Evolutionary conservation across 2,329 filamentous ascomycete genomes (phyloP), one percentile per base, ranked within the genome.

Genomic region (Neonectria hederae): DNA sequence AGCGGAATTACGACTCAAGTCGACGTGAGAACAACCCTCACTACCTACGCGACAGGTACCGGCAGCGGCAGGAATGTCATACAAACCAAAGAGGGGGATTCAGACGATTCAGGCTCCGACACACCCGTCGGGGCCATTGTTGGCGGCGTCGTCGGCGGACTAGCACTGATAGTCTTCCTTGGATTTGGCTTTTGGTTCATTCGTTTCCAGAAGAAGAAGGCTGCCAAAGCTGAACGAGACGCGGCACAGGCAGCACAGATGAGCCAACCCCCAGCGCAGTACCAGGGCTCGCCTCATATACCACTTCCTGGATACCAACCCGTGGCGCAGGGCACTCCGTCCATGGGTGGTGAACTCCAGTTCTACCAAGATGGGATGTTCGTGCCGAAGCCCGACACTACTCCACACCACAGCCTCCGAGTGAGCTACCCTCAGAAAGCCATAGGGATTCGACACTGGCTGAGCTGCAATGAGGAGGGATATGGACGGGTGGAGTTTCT

Each of bases 181-280:
- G 58, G 13, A 7, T 55, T 61, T 32, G 58, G 58, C 19, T 24
- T 61, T 14, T 61, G 58, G 58, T 61, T 54, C 51, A 54, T 61
- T 13, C 51, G 58, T 4, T 54, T 54, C 13, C 58, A 61, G 26
- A 54, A 61, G 51, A 54, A 45, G n/a, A 55, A 49, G 11, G 51
- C 58, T 24, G 38, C 22, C 6, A 35, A 42, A n/a, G 58, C 51
- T n/a, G 58, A 46, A 30, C 32, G 51, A 19, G 43, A 24, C 21
- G 35, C 24, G 5, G 53, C 42, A 2, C 51, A 46, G 5, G 30
- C 42, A 51, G 32, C 17, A 5, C 58, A 48, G 45, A n/a, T n/a
- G 22, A 48, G 14, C 24, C 45, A 48, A 9, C 24, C 14, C 14
- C 22, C 45, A 4, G 45, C 24, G 43, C 51, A 24, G 6, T 61